Evolutionary conservation across 2,329 filamentous ascomycete genomes (phyloP).

Genomic region (Apiospora marii): DNA sequence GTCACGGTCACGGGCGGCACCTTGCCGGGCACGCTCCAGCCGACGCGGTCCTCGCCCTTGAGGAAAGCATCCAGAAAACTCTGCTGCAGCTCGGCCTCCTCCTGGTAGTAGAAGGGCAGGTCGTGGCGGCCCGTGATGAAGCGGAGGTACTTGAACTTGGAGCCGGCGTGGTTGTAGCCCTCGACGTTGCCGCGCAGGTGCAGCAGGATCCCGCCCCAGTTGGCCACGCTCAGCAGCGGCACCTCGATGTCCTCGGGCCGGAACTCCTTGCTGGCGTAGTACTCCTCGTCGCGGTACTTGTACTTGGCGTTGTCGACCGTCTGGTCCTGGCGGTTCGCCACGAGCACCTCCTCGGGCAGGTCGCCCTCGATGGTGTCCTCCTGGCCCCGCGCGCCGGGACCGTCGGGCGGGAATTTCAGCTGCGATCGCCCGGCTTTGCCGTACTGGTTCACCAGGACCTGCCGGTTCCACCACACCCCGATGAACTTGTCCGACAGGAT

Average conservation of each 20-base stretch:
- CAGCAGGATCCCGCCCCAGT: slow-evolving; percentile 75
- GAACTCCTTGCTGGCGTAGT: slow-evolving; percentile 73
- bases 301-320: slow-evolving; percentile 55
- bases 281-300: slow-evolving; percentile 67
- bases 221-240: slow-evolving; percentile 71
- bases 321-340: slow-evolving; percentile 56
- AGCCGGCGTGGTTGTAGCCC: slow-evolving; percentile 69
- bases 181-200: slow-evolving; percentile 75
- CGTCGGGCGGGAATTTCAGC: slow-evolving; percentile 41
- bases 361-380: slow-evolving; percentile 66
- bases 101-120: slow-evolving; percentile 74
- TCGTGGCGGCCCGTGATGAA: slow-evolving; percentile 76
- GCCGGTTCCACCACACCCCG: slow-evolving; percentile 71
- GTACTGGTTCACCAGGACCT: slow-evolving; percentile 74
- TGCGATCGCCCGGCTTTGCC: slow-evolving; percentile 52
- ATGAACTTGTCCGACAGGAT: slow-evolving; percentile 68
- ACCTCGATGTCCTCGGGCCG: slow-evolving; percentile 71
- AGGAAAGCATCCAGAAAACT: slow-evolving; percentile 77
- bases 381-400: slow-evolving; percentile 40
- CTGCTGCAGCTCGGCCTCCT: slow-evolving; percentile 72
- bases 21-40: slow-evolving; percentile 67
- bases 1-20: slow-evolving; percentile 67
- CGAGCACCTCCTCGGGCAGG: slow-evolving; percentile 59
- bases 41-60: slow-evolving; percentile 68
- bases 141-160: slow-evolving; percentile 72